Base-by-base conservation (phyloP, 352 stramenopile genomes). In the Phytophthora pseudosyringae region DNA sequence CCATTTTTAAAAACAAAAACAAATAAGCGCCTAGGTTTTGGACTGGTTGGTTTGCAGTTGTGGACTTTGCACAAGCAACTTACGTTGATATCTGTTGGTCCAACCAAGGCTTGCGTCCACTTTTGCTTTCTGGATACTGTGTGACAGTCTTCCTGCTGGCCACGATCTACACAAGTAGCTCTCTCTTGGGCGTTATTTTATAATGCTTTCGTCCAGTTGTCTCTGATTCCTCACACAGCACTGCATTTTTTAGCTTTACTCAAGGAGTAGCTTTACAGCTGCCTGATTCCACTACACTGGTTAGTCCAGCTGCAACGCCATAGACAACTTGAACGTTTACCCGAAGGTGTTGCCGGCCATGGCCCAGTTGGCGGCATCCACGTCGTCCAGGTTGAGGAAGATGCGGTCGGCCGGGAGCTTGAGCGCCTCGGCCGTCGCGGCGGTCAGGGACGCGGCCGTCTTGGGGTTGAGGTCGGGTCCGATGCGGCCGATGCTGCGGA, bases 341-440 rank as follows among this genome's bases (percentile, higher is more conserved):
- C 59, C 59, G 16, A 68, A 38, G 15, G 33, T 57, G 44, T 59
- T 51, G 10, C 59, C 49, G 13, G 15, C 50, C 33, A 47, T 51
- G 8, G 40, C 75, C 75, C 67, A 83, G 62, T 86, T 84, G 44
- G 33, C 26, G 15, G 28, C 28, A 8, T 50, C 9, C 31, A 84
- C 58, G 49, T 76, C 65, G 43, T 80, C 66, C 32, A 87, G 39
- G 57, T 74, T 76, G 45, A 83, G 41, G 52, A 76, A 87, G 4
- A 83, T 58, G 40, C 78, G 75, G 13, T 67, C 58, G 4, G 49
- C 52, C 0, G 64, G 49, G 11, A 85, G 45, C 28, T 68, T 61
- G 15, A 85, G 53, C 21, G 26, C 29, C 29, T 67, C 28, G 3
- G 55, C 49, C 26, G 67, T 64, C 0, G 53, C 64, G 10, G 57